Base-by-base conservation (phyloP, 2,329 filamentous ascomycete species). In the Ophiocordyceps australis region DNA sequence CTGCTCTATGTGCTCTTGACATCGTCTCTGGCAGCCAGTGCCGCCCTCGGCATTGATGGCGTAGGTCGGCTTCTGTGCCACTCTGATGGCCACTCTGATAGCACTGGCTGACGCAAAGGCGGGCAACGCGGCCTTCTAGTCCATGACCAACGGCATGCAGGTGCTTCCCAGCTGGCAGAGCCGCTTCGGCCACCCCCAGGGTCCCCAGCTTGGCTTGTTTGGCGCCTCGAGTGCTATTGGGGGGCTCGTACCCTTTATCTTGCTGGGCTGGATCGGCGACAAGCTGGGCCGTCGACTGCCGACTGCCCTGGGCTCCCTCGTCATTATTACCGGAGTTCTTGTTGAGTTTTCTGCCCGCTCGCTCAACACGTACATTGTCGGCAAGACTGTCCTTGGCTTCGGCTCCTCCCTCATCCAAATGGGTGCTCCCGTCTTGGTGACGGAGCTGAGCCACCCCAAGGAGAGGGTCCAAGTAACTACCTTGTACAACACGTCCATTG, bases 1-100 rank as follows among this genome's bases (percentile, higher is more conserved):
- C 34, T 55, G 11, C 37, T 56, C 4, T 56, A 56, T 33, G 55
- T 56, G 20, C 35, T 56, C 4, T 42, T 56, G 11, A 56, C 53
- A 0, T 55, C 53, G 0, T 56, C 52, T 5, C 40, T 55, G 2
- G 34, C 55, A 17, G 48, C 52, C 18, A 56, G 51, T 30, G 47
- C 49, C 14, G 50, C 52, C 3, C 38, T 52, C 16, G 53, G 53
- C 10, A 54, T 55, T 22, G 53, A 55, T 20, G 53, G 52, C 12
- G 49, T 51, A 38, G 34, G 47, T 42, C n/a, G n/a, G n/a, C n/a
- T n/a, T n/a, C n/a, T n/a, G n/a, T n/a, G n/a, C n/a, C n/a, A n/a
- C n/a, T n/a, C n/a, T n/a, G n/a, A n/a, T n/a, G n/a, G 13, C 22
- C 22, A 9, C 16, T 3, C n/a, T 9, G 7, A 5, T 27, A 18